Conservation (phyloP, 331 rosid species). For the Acacia pycnantha region DNA sequence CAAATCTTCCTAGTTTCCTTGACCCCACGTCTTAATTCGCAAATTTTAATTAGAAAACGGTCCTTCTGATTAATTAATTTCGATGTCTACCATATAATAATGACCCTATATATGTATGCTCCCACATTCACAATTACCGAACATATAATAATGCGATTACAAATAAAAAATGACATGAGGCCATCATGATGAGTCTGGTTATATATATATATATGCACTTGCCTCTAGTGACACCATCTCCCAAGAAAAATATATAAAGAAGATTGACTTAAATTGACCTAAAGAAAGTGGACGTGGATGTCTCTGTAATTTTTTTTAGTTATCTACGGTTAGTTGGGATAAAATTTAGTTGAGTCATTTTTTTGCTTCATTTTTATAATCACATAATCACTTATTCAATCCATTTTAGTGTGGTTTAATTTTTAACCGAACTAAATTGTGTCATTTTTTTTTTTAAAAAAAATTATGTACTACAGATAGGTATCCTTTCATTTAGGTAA, state of each 20-base stretch:
- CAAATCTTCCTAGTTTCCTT: neutral
- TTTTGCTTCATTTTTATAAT: no score
- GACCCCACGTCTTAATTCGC: no score
- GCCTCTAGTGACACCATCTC: neutral
- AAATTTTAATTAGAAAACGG: neutral
- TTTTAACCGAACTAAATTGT: no score
- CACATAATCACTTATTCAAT: no score
- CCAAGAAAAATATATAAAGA: neutral
- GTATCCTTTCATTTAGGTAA: no score
- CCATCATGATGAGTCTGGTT: neutral
- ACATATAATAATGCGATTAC: neutral
- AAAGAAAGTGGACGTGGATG: neutral
- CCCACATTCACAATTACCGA: neutral
- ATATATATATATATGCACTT: neutral
- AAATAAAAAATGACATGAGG: neutral
- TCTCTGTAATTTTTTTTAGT: no score
- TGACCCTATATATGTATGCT: neutral
- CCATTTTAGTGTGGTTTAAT: no score
- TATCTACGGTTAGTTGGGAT: no score
- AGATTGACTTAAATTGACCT: neutral
- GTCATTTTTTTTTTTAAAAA: rapidly evolving
- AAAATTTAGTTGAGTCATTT: no score
- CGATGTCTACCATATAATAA: neutral
- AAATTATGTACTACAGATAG: no score
- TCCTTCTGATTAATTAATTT: neutral